Conservation (phyloP, 345 rosid genomes). For the Trapa bicornis region DNA sequence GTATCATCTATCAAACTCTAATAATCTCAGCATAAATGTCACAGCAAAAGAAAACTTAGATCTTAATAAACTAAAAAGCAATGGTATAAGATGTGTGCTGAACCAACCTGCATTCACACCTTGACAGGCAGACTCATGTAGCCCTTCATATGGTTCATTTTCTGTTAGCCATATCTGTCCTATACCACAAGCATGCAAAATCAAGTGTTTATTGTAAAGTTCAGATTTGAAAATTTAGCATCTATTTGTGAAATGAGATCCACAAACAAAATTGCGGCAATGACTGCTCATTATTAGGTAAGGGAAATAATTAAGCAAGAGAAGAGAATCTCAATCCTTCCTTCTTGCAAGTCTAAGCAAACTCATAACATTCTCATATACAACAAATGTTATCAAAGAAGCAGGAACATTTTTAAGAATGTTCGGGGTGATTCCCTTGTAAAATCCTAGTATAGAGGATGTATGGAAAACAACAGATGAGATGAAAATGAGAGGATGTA, state of each 20-base stretch:
- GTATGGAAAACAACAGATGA: neutral
- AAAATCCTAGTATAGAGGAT: slow-evolving; percentile 76
- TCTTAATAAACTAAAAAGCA: neutral
- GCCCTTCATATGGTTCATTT: neutral
- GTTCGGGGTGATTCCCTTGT: slow-evolving; percentile 77
- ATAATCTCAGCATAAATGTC: neutral
- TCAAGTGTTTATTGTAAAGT: neutral
- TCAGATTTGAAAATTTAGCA: neutral
- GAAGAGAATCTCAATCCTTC: neutral
- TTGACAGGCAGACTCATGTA: neutral
- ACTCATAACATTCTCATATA: slow-evolving; percentile 66
- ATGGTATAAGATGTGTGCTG: neutral
- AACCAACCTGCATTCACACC: neutral
- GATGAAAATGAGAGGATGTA: neutral
- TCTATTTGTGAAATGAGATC: neutral
- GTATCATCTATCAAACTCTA: neutral
- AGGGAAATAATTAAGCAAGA: neutral
- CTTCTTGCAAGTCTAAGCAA: slow-evolving; percentile 35
- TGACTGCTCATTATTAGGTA: neutral
- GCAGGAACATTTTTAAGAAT: slow-evolving; percentile 84
- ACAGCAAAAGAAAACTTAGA: neutral
- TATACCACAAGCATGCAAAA: neutral
- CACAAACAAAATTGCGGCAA: neutral
- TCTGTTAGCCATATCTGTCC: neutral
- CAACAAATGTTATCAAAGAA: slow-evolving; percentile 74